Evolutionary conservation across 768 basidiomycete genomes (phyloP), one percentile per base, ranked within the genome.

Genomic region (Amyloporia xantha): DNA sequence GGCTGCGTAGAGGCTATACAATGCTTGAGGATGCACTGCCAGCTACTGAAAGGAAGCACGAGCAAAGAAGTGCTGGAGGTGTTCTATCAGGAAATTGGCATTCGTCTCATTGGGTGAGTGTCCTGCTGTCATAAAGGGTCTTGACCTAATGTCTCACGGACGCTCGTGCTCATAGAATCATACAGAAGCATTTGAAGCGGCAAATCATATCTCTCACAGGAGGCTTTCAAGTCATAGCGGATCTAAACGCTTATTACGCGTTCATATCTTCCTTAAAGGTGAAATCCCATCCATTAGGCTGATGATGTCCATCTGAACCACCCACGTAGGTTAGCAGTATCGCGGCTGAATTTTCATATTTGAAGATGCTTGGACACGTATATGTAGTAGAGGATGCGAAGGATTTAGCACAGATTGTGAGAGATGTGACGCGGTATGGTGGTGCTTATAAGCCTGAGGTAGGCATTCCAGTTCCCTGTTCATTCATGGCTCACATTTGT

Each of bases 291-390:
- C 24, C 15, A 9, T 19, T 19, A 10, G n/a, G 26, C 7, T 17
- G 17, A 13, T 25, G 11, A 9, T 11, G 23, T 23, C 37, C 12
- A 6, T 39, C 49, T 52, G 35, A 47, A 27, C 48, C 15, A 25
- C 23, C 21, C 13, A 11, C 49, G 20, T 43, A 86, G 80, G 81
- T 91, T 1, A 81, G 86, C 5, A 73, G 77, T n/a, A 82, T 99
- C 20, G 82, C 84, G 1, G 77, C 84, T 0, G 94, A 97, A 54
- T 99, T 98, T 56, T 81, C 93, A 13, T 85, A 92, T 58, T 75
- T 99, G 48, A 97, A 96, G 68, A 96, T 98, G 93, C 73, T 96
- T 11, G 94, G 94, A 2, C 92, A 98, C 59, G 91, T 98, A 1
- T 98, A 84, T 63, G 90, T 98, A 41, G 92, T 95, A 11, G 86